phyloP scores from a whole-genome alignment of 1,284 basidiomycete species.

The Pholiota adiposa region DNA sequence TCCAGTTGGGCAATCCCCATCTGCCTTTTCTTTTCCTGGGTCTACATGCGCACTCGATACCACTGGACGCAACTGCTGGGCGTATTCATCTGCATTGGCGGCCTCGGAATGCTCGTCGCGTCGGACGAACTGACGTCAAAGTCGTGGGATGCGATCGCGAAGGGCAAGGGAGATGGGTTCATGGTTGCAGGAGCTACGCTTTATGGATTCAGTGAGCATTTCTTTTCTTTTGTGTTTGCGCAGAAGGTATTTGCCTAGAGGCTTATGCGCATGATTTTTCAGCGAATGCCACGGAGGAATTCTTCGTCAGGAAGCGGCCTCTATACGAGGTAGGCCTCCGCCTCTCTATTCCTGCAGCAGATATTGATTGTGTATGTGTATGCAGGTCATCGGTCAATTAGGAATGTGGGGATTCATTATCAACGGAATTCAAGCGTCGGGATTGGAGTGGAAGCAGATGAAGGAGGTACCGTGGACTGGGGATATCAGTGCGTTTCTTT shows the following conservation, averaged over 20 bases:
- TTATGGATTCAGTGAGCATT: slow-evolving; percentile 83
- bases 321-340: slow-evolving; percentile 66
- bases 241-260: background rate
- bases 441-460: slow-evolving; percentile 73
- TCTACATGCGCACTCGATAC: slow-evolving; percentile 81
- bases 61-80: slow-evolving; percentile 84
- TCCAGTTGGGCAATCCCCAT: slow-evolving; percentile 84
- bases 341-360: background rate
- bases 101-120: slow-evolving; percentile 77
- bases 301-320: slow-evolving; percentile 78
- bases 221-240: background rate
- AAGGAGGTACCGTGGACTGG: slow-evolving; percentile 72
- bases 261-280: background rate
- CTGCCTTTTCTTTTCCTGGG: slow-evolving; percentile 80
- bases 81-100: slow-evolving; percentile 72
- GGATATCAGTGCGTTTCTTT: slow-evolving; percentile 53
- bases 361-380: background rate
- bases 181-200: slow-evolving; percentile 86
- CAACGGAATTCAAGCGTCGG: slow-evolving; percentile 77
- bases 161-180: slow-evolving; percentile 82
- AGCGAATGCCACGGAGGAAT: slow-evolving; percentile 89
- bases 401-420: slow-evolving; percentile 85
- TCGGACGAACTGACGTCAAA: slow-evolving; percentile 76
- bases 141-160: slow-evolving; percentile 64
- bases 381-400: slow-evolving; percentile 76